Percentiles rank a stretch among this genome's conserved stretches.
These are phyloP conservation scores for Talaromyces piceae DNA, from an alignment of 2,329 filamentous ascomycete species.

Conservation along the genomic window DNA sequence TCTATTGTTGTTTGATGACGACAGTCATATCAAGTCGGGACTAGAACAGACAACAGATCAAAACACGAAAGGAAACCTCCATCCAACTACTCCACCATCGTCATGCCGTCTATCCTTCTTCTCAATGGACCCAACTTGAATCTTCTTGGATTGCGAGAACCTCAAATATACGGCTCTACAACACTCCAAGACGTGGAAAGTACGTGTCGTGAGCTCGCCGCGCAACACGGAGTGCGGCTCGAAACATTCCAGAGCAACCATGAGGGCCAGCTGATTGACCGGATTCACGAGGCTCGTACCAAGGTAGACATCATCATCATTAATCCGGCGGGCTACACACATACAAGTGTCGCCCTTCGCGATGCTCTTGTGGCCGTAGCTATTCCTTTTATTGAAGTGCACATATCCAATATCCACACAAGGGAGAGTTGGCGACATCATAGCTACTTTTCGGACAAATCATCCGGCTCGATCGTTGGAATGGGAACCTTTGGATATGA, in stretches of 20 bases:
- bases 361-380: constrained; percentile 63
- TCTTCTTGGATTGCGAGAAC: constrained; percentile 67
- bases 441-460: constrained; percentile 70
- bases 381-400: constrained; percentile 71
- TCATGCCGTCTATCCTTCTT: constrained; percentile 49
- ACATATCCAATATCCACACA: constrained; percentile 67
- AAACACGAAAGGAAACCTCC: background rate
- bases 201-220: constrained; percentile 44
- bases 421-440: constrained; percentile 62
- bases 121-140: constrained; percentile 82
- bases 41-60: background rate
- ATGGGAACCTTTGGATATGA: constrained; percentile 57
- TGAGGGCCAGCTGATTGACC: constrained; percentile 66
- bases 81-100: background rate
- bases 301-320: constrained; percentile 58
- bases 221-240: constrained; percentile 44
- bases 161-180: constrained; percentile 62
- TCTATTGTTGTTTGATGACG: too few relatives aligned
- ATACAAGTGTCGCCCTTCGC: constrained; percentile 68
- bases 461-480: constrained; percentile 64
- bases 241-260: constrained; percentile 67
- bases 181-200: constrained; percentile 58
- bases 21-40: background rate
- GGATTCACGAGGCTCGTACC: constrained; percentile 59
- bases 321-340: constrained; percentile 68